Conservation (phyloP, 768 basidiomycete genomes). For the Phylloporus sp. region DNA sequence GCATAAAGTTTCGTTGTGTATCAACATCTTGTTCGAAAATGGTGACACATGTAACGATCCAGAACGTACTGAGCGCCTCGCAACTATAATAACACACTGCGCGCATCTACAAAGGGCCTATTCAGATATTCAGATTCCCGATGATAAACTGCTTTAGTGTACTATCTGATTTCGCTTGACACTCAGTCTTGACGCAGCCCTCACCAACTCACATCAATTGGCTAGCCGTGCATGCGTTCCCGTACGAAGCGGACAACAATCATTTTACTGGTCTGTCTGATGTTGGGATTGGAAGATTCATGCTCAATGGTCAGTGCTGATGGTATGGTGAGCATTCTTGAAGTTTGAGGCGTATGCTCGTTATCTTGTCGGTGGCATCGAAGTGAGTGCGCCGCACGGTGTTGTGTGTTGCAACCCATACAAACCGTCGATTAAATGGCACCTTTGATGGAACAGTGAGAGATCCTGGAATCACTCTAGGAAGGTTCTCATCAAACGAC, state of each 20-base stretch:
- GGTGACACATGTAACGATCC: neutral
- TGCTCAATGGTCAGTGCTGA: neutral
- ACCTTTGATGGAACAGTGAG: too few relatives aligned
- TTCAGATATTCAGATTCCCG: too few relatives aligned
- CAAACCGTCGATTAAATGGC: too few relatives aligned
- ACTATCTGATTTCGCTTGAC: neutral
- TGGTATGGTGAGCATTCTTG: neutral
- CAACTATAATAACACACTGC: too few relatives aligned
- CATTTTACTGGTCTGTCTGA: neutral
- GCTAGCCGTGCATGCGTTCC: neutral
- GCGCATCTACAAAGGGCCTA: too few relatives aligned
- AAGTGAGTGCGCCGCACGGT: too few relatives aligned
- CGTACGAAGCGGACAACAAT: neutral
- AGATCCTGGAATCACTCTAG: too few relatives aligned
- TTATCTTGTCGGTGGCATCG: too few relatives aligned
- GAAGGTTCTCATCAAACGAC: too few relatives aligned
- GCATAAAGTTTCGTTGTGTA: constrained; percentile 13
- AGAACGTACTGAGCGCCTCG: too few relatives aligned
- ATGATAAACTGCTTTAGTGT: too few relatives aligned
- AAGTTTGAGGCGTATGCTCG: neutral
- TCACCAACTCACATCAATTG: neutral
- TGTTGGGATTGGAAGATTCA: neutral
- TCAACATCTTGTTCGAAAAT: neutral
- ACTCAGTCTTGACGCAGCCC: neutral
- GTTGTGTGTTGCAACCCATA: too few relatives aligned